Conservation (phyloP, 805 yeast genomes). For the Spathaspora girioi region DNA sequence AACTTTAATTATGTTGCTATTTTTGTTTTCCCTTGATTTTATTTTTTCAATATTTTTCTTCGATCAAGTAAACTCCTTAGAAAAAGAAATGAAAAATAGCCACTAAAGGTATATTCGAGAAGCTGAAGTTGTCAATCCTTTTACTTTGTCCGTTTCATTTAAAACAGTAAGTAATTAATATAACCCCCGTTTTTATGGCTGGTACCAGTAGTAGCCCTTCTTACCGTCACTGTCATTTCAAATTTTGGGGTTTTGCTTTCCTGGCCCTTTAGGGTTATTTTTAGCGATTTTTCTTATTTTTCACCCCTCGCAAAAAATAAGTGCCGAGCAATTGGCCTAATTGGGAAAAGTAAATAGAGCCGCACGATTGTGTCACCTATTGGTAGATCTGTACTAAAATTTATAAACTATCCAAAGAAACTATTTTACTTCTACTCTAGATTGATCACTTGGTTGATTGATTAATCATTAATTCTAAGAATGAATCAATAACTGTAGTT, state of each 20-base stretch:
- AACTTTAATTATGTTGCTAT: not conserved
- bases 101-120: too few species aligned
- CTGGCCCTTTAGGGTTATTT: not conserved
- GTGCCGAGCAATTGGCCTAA: not conserved
- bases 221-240: too few species aligned
- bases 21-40: not conserved
- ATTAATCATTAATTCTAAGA: constrained; percentile 19
- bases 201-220: not conserved
- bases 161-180: not conserved
- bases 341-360: not conserved
- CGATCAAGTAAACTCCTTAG: not conserved
- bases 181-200: not conserved
- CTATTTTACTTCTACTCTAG: too few species aligned
- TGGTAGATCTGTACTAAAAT: not conserved
- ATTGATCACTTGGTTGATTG: not conserved
- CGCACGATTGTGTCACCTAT: not conserved
- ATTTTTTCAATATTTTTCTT: too few species aligned
- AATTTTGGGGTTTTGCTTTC: too few species aligned
- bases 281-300: not conserved
- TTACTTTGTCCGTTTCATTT: too few species aligned
- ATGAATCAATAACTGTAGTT: constrained; percentile 20
- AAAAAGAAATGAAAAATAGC: too few species aligned
- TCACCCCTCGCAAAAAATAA: not conserved
- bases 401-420: not conserved
- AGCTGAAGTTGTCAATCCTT: too few species aligned